phyloP scores from a whole-genome alignment of 352 stramenopile species.

The Globisporangium recalcitrans region DNA sequence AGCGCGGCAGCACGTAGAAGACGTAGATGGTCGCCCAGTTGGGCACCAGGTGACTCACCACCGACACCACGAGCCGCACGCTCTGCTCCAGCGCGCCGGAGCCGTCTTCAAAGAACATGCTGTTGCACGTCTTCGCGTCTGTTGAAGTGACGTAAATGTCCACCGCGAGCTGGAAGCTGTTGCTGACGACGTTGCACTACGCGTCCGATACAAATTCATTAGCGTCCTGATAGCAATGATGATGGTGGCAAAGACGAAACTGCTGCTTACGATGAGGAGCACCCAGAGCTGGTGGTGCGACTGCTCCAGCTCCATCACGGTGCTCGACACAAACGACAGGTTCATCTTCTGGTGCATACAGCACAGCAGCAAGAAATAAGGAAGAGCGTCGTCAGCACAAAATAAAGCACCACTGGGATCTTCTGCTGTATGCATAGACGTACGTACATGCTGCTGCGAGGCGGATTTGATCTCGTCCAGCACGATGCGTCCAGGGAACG shows the following conservation, averaged over 20 bases:
- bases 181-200: constrained; percentile 65
- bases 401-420: too few species aligned
- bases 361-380: background rate
- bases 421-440: too few species aligned
- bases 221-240: background rate
- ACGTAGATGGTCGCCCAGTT: constrained; percentile 70
- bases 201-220: background rate
- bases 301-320: constrained; percentile 50
- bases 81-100: constrained; percentile 50
- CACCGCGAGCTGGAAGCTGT: constrained; percentile 45
- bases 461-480: constrained; percentile 57
- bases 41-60: constrained; percentile 49
- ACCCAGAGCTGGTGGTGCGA: constrained; percentile 67
- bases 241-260: background rate
- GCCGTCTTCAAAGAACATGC: constrained; percentile 69
- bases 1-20: constrained; percentile 61
- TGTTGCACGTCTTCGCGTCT: constrained; percentile 46
- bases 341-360: constrained; percentile 36
- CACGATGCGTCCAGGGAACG: constrained; percentile 47
- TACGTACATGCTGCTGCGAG: constrained; percentile 43
- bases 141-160: constrained; percentile 51
- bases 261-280: constrained; percentile 46
- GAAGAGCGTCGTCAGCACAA: background rate
- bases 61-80: constrained; percentile 40
- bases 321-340: constrained; percentile 22